phyloP scores from a whole-genome alignment of 257 asterid species.

The Solanum ossicruentum region DNA sequence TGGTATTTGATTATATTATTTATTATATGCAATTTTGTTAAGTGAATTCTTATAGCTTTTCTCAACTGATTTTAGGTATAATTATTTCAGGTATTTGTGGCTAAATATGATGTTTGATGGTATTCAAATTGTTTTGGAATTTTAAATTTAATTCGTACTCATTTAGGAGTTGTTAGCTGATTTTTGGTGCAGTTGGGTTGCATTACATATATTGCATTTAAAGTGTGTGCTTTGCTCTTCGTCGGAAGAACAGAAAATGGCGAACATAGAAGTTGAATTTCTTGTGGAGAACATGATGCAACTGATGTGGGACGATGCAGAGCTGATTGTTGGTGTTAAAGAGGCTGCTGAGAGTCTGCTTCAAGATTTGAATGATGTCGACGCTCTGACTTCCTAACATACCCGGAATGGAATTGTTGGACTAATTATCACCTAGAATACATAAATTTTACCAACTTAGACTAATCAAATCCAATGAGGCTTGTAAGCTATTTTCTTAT shows the following conservation, averaged over 20 bases:
- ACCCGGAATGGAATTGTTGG: not conserved
- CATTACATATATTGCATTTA: not conserved
- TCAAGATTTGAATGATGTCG: not conserved
- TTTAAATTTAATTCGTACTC: not conserved
- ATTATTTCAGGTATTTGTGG: not conserved
- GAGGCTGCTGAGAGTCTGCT: not conserved
- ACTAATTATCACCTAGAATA: not conserved
- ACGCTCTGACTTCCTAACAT: not conserved
- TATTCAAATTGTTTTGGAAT: no score
- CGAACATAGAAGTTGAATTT: not conserved
- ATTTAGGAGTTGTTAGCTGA: not conserved
- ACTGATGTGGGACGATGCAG: not conserved
- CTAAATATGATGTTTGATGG: not conserved
- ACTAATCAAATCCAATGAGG: not conserved
- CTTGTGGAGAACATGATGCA: conserved; percentile 19
- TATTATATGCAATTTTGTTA: not conserved
- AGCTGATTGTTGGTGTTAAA: not conserved
- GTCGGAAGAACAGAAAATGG: not conserved
- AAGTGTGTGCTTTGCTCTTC: not conserved
- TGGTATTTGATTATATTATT: not conserved
- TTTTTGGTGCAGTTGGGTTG: not conserved
- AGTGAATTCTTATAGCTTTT: not conserved
- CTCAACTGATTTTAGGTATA: not conserved
- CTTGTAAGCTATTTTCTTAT: not conserved
- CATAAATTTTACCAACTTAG: not conserved